phyloP scores from a whole-genome alignment of 1,284 basidiomycete genomes.

The Ustilago trichophora region DNA sequence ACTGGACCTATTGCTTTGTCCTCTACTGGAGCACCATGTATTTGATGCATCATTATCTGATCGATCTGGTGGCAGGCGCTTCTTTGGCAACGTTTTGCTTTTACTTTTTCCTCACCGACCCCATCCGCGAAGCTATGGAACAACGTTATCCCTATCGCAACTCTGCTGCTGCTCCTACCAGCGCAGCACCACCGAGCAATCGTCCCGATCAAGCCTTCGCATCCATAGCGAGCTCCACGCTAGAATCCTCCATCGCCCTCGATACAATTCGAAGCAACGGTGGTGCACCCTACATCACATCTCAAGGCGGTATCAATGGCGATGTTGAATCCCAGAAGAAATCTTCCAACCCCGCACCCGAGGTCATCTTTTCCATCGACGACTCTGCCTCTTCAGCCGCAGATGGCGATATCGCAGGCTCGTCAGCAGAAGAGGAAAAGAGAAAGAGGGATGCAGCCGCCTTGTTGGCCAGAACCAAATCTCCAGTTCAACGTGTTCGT shows the following conservation, averaged over 20 bases:
- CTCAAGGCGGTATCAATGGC: constrained; percentile 26
- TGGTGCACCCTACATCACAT: constrained; percentile 38
- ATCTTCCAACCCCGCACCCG: too few species aligned
- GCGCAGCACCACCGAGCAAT: constrained; percentile 42
- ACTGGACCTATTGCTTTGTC: constrained; percentile 85
- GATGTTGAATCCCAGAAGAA: constrained; percentile 38
- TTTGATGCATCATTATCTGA: constrained; percentile 78
- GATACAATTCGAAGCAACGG: constrained; percentile 21
- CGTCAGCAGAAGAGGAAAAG: constrained; percentile 20
- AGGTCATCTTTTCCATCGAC: constrained; percentile 41
- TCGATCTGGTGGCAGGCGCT: constrained; percentile 92
- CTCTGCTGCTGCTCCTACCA: constrained; percentile 36
- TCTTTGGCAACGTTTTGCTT: constrained; percentile 88
- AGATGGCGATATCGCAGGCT: constrained; percentile 25
- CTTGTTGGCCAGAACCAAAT: constrained; percentile 24
- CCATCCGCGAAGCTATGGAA: constrained; percentile 59
- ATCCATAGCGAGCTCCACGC: too few species aligned
- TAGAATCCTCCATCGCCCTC: constrained; percentile 14
- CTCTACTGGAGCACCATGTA: constrained; percentile 97
- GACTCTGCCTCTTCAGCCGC: constrained; percentile 9
- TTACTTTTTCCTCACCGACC: constrained; percentile 71
- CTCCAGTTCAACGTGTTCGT: constrained; percentile 24
- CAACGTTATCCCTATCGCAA: constrained; percentile 48
- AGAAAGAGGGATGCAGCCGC: constrained; percentile 20
- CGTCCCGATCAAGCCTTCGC: constrained; percentile 48